phyloP scores from a whole-genome alignment of 495 filamentous ascomycete species.

The Aspergillus cristatus region DNA sequence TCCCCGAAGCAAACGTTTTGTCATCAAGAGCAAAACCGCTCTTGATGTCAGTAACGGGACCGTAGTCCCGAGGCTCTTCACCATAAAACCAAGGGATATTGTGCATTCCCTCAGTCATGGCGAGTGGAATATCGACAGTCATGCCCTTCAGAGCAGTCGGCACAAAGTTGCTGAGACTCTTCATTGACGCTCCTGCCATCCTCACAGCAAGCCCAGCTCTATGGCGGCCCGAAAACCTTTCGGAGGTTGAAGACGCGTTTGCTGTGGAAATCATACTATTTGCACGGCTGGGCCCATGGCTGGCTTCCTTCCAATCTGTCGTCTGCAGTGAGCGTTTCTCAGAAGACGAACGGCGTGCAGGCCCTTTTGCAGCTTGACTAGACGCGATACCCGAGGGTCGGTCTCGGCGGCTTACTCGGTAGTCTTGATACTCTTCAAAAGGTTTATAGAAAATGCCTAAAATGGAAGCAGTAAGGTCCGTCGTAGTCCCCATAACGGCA shows the following conservation, averaged over 20 bases:
- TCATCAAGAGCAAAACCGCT: too few relatives aligned
- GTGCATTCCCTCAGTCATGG: slow-evolving; percentile 72
- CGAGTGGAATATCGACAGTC: slow-evolving; percentile 58
- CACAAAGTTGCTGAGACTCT: slow-evolving; percentile 24
- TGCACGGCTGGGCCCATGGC: not conserved
- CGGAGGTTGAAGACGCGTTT: too few relatives aligned
- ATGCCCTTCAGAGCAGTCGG: slow-evolving; percentile 25
- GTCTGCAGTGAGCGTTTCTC: too few relatives aligned
- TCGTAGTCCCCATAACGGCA: slow-evolving; percentile 15
- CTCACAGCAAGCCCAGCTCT: too few relatives aligned
- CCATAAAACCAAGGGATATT: slow-evolving; percentile 75
- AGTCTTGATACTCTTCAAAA: too few relatives aligned
- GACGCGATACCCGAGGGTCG: too few relatives aligned
- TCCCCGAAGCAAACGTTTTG: too few relatives aligned
- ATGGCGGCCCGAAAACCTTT: too few relatives aligned
- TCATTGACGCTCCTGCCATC: slow-evolving; percentile 19
- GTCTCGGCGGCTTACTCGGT: slow-evolving; percentile 16
- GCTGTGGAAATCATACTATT: slow-evolving; percentile 6
- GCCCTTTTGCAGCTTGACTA: too few relatives aligned
- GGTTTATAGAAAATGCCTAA: slow-evolving; percentile 25
- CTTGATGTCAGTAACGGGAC: too few relatives aligned
- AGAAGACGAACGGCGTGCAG: too few relatives aligned
- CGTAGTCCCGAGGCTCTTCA: slow-evolving; percentile 37
- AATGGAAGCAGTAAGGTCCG: slow-evolving; percentile 18
- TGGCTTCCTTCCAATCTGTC: not conserved